A percentile compares a stretch with the other conserved stretches of the same genome.
These are phyloP conservation scores for Moesziomyces antarcticus DNA, from an alignment of 1,284 basidiomycete genomes.

Conservation along the genomic window DNA sequence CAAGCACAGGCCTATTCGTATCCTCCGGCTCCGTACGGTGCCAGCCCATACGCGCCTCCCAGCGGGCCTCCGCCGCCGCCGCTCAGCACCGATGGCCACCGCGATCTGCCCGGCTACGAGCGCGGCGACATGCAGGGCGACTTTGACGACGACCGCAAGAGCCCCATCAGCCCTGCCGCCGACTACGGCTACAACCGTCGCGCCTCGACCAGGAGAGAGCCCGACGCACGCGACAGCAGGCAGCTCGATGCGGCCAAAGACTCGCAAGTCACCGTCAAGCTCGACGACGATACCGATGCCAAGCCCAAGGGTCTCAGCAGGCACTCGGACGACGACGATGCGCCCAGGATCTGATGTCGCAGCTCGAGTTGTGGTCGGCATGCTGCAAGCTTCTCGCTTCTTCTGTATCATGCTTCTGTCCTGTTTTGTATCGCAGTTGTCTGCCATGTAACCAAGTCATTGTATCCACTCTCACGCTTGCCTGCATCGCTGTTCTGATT, in stretches of 20 bases:
- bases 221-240: constrained; percentile 15
- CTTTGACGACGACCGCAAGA: constrained; percentile 47
- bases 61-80: constrained; percentile 28
- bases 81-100: constrained; percentile 9
- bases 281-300: constrained; percentile 32
- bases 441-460: background rate
- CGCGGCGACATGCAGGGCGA: constrained; percentile 37
- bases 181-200: constrained; percentile 26
- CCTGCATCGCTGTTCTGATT: background rate
- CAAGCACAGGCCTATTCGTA: constrained; percentile 40
- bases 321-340: constrained; percentile 35
- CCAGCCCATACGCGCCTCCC: constrained; percentile 29
- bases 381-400: background rate
- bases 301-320: constrained; percentile 18
- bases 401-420: background rate
- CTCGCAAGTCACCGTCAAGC: constrained; percentile 34
- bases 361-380: background rate
- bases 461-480: background rate
- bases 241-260: constrained; percentile 42
- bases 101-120: constrained; percentile 43
- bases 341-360: constrained; percentile 27
- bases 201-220: constrained; percentile 27
- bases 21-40: constrained; percentile 38
- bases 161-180: constrained; percentile 27
- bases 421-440: background rate